Conservation (phyloP, 169 alveolate genomes). For the Plasmodium vinckei region DNA sequence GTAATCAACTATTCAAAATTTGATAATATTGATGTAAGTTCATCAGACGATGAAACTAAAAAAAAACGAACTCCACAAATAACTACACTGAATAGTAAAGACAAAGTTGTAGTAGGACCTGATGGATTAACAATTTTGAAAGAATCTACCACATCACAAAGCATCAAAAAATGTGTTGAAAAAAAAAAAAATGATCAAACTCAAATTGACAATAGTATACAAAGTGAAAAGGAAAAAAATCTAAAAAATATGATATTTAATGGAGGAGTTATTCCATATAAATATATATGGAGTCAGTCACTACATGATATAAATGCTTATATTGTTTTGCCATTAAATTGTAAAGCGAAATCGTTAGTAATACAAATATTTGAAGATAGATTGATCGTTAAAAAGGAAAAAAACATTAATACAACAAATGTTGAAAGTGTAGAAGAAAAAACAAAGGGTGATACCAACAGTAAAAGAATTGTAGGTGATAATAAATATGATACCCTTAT, state of each 20-base stretch:
- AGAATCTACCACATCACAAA: neutral
- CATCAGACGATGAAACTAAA: slow-evolving; percentile 71
- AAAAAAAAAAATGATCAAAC: neutral
- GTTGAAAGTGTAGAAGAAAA: neutral
- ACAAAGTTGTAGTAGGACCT: slow-evolving; percentile 65
- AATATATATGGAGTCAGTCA: slow-evolving; percentile 70
- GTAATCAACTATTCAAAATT: slow-evolving; percentile 54
- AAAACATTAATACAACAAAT: neutral
- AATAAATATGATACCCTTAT: slow-evolving; percentile 20
- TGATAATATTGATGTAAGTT: slow-evolving; percentile 65
- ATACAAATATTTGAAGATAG: slow-evolving; percentile 60
- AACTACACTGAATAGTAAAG: slow-evolving; percentile 37
- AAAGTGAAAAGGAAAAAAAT: slow-evolving; percentile 9
- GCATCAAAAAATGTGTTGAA: neutral
- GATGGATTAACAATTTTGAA: slow-evolving; percentile 61
- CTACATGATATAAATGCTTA: slow-evolving; percentile 31
- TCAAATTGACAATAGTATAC: neutral
- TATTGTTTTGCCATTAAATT: slow-evolving; percentile 36
- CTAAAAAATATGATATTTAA: slow-evolving; percentile 45
- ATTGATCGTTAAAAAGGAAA: slow-evolving; percentile 40
- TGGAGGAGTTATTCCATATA: slow-evolving; percentile 67
- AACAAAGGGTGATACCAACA: no score
- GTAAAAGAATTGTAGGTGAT: no score
- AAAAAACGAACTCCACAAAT: slow-evolving; percentile 43
- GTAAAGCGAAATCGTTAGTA: slow-evolving; percentile 61